Base-by-base conservation (phyloP, 176 grass and related monocot species). In the Carex cristatella region DNA sequence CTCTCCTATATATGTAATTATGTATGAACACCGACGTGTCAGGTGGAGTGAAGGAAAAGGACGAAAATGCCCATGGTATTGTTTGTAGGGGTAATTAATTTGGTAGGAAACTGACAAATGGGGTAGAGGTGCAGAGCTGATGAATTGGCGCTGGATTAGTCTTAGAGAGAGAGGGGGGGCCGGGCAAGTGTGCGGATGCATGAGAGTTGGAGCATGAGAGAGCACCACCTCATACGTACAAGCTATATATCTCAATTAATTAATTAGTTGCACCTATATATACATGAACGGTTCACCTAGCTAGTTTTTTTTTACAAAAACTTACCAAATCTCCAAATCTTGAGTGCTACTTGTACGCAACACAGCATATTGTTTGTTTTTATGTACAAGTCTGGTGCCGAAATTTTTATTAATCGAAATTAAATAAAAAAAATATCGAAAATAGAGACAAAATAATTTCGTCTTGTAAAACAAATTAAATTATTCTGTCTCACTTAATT, bases 161-260 rank as follows among this genome's bases (percentile, higher is more conserved):
- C 23, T 23, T 23, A 33, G 8, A 54, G 30, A 62, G 33, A 65
- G 57, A 18, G 6, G 7, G 14, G 6, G 86, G 79, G 2, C 16
- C 8, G 16, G 86, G 79, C 86, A 87, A 72, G 79, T 87, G 86
- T 87, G 23, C 65, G 80, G 86, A 82, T 62, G 64, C 65, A 74
- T 76, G 86, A 65, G 37, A 46, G 67, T 64, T 11, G 10, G 14
- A n/a, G 63, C 27, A 35, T 48, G 30, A 74, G 58, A 78, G 84
- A 74, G 32, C 84, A 62, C 57, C 70, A 78, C 67, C 13, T 75
- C 66, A 61, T 70, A 44, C 4, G 7, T 44, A 44, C 42, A 44
- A 44, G 42, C 42, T 44, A 1, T 44, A 1, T 44, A 44, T 6
- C 42, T 44, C 42, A 44, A 44, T 44, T 7, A 44, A 44, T 44